A percentile compares a stretch with the other conserved stretches of the same genome.
Conservation (phyloP, 495 filamentous ascomycete species). For the Aspergillus baeticus region DNA sequence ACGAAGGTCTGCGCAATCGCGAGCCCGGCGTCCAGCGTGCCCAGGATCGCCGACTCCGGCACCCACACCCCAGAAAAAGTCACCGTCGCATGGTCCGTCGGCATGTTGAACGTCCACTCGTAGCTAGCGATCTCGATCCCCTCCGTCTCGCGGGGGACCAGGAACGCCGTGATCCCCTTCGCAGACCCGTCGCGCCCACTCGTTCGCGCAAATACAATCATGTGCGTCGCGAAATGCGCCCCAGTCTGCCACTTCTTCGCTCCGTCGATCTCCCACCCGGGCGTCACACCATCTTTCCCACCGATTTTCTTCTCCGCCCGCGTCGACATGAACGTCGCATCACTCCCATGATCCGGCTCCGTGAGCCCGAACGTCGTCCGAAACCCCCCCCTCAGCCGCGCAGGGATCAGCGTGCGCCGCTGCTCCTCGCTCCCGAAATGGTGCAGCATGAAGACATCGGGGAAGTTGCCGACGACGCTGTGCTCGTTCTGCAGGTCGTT, state of each 20-base stretch:
- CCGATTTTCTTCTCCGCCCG: constrained; percentile 27
- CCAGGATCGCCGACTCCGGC: constrained; percentile 47
- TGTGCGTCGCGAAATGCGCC: constrained; percentile 56
- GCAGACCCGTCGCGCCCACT: constrained; percentile 43
- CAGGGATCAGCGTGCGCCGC: constrained; percentile 47
- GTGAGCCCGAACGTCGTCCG: constrained; percentile 58
- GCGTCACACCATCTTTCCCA: constrained; percentile 20
- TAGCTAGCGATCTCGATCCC: constrained; percentile 52
- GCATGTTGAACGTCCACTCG: constrained; percentile 64
- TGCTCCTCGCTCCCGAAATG: constrained; percentile 53
- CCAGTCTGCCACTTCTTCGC: constrained; percentile 63
- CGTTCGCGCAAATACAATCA: constrained; percentile 58
- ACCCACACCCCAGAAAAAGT: constrained; percentile 49
- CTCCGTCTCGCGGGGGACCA: constrained; percentile 45
- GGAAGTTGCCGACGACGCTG: constrained; percentile 58
- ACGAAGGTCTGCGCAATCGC: constrained; percentile 61
- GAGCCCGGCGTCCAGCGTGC: constrained; percentile 45
- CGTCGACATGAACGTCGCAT: constrained; percentile 58
- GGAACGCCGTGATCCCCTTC: constrained; percentile 56
- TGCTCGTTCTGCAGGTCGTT: constrained; percentile 65
- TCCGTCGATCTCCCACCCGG: constrained; percentile 55
- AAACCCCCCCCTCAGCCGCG: constrained; percentile 46
- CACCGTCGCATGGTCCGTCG: constrained; percentile 59
- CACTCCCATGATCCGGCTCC: constrained; percentile 59
- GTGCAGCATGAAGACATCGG: constrained; percentile 55